Conservation (phyloP, 441 rosid species). For the Jatropha multifida region DNA sequence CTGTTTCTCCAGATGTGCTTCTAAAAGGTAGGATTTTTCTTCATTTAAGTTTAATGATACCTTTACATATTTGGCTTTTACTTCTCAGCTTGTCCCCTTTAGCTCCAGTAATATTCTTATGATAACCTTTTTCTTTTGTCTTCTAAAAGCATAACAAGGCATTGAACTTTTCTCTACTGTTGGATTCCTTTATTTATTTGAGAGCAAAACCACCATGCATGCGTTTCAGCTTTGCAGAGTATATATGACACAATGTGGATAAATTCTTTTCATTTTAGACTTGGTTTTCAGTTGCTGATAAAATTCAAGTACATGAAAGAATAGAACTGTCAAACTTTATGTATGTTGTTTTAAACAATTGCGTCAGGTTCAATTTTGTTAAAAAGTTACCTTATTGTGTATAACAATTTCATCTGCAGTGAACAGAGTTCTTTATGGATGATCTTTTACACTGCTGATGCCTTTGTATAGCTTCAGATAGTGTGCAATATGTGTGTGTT, state of each 20-base stretch:
- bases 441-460: not conserved
- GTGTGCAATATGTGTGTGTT: not conserved
- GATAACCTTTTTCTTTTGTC: slow-evolving; percentile 18
- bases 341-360: not conserved
- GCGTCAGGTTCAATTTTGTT: not conserved
- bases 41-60: slow-evolving; percentile 14
- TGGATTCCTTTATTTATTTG: slow-evolving; percentile 17
- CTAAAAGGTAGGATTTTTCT: slow-evolving; percentile 55
- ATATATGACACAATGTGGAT: not conserved
- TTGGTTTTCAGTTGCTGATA: slow-evolving; percentile 1
- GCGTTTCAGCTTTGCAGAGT: not conserved
- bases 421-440: not conserved
- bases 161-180: slow-evolving; percentile 23
- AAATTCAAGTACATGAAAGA: not conserved
- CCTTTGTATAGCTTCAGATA: not conserved
- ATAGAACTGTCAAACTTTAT: not conserved
- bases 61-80: slow-evolving; percentile 17
- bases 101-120: slow-evolving; percentile 15
- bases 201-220: not conserved
- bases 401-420: not conserved
- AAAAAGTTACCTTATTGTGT: not conserved
- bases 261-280: not conserved
- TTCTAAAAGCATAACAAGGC: slow-evolving; percentile 27
- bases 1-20: slow-evolving; percentile 45
- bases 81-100: slow-evolving; percentile 17